These are phyloP conservation scores for Ophiocytium majus DNA, from an alignment of 352 stramenopile species.

Conservation along the genomic window DNA sequence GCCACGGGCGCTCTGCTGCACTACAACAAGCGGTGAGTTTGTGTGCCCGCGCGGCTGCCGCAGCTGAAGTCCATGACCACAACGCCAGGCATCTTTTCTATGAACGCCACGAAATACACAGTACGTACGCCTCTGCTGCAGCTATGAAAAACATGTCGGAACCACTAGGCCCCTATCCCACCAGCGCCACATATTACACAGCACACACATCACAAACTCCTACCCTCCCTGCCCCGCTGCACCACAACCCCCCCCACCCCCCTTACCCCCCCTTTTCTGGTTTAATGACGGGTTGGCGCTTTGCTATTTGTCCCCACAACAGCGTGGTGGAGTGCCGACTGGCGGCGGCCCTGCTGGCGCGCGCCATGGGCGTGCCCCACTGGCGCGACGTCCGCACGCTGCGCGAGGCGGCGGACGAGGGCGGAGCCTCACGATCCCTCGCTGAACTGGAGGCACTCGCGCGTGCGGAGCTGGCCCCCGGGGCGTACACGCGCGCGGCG, in stretches of 20 bases:
- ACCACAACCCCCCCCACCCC: not conserved
- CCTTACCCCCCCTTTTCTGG: too few relatives aligned
- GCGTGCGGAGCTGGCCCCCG: not conserved
- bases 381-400: not conserved
- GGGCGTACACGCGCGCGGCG: not conserved
- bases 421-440: not conserved
- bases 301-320: not conserved
- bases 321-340: conserved; percentile 16
- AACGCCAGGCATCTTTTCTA: too few relatives aligned
- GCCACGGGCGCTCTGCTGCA: conserved; percentile 64
- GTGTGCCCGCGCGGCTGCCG: not conserved
- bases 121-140: too few relatives aligned
- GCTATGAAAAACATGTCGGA: too few relatives aligned
- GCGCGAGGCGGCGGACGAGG: not conserved
- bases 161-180: too few relatives aligned
- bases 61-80: too few relatives aligned
- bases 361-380: not conserved
- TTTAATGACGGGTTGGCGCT: too few relatives aligned
- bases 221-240: not conserved
- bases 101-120: too few relatives aligned
- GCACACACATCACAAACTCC: too few relatives aligned
- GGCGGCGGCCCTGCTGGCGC: not conserved
- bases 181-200: too few relatives aligned
- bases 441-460: not conserved
- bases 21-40: conserved; percentile 77